Evolutionary conservation across 345 rosid genomes (phyloP), one percentile per base, ranked within the genome.

Genomic region (Erodium maritimum): DNA sequence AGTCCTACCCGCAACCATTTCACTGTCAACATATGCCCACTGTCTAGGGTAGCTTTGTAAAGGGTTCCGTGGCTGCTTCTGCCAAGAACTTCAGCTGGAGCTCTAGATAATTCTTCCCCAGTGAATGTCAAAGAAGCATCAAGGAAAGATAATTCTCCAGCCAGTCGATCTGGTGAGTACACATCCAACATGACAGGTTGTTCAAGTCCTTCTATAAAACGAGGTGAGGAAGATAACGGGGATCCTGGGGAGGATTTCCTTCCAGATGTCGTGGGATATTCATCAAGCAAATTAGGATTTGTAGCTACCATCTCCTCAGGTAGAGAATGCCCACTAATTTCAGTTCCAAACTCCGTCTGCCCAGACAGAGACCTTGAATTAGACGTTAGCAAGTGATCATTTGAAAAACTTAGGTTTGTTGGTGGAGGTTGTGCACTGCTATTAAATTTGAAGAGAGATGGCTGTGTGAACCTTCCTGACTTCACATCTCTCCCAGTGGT

Each of bases 31-130:
- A 84, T 77, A 68, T 88, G 86, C 7, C 93, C 95, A 21, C 73
- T 74, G 61, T 74, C 90, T 54, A 91, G 79, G 65, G 95, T 88
- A 55, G 98, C 98, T 77, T 88, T 88, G 59, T 91, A 91, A 1
- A 88, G 71, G 55, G 98, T 91, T 64, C 96, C 96, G 69, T 84
- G 96, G 69, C 95, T 91, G 82, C 98, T 87, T 77, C 98, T 81
- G 24, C 98, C 96, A 42, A 91, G 90, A 77, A 91, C 96, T 80
- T 91, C 96, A 3, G 98, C 96, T n/a, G 96, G 96, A 70, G 98
- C 98, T 67, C 87, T 79, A 61, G 96, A 88, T 71, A 91, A 69
- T 67, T 91, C 95, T 75, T 91, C 98, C 19, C 87, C 91, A 25
- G 88, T 91, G 67, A 91, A 84, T 67, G 75, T 71, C 33, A 86